Percentiles rank a stretch among this genome's conserved stretches.
These are phyloP conservation scores for Botrytis galanthina DNA, from an alignment of 2,329 filamentous ascomycete genomes.

Conservation along the genomic window DNA sequence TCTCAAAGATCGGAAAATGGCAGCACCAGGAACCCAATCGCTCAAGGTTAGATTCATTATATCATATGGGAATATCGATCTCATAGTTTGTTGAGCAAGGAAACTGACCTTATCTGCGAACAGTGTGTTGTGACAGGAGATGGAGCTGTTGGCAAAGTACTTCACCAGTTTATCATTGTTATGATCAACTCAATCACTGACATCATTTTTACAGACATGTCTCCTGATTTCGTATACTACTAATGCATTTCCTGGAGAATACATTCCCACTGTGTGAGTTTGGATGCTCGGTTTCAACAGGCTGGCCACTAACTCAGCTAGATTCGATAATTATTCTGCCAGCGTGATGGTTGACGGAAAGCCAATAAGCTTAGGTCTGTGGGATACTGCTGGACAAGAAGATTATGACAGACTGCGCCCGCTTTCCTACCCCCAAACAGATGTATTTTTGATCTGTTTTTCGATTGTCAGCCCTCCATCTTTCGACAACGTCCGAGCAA, in stretches of 20 bases:
- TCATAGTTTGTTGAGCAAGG: not conserved
- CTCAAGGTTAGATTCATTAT: slow-evolving; percentile 20
- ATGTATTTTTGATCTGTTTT: slow-evolving; percentile 98
- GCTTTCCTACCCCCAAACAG: slow-evolving; percentile 95
- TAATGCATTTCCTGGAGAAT: slow-evolving; percentile 99
- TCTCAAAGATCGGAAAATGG: slow-evolving; percentile 9
- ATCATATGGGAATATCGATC: not conserved
- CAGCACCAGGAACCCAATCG: slow-evolving; percentile 17
- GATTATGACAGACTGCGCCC: slow-evolving; percentile 95
- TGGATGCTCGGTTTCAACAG: slow-evolving; percentile 4
- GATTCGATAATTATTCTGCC: slow-evolving; percentile 98
- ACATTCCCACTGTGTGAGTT: slow-evolving; percentile 93
- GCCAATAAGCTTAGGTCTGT: slow-evolving; percentile 92
- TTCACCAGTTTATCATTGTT: slow-evolving; percentile 28
- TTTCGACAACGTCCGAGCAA: slow-evolving; percentile 98
- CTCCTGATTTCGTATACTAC: slow-evolving; percentile 99
- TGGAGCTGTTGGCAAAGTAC: slow-evolving; percentile 97
- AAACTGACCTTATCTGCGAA: slow-evolving; percentile 8
- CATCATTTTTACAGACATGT: slow-evolving; percentile 69
- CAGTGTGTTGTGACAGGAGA: slow-evolving; percentile 99
- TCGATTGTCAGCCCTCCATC: slow-evolving; percentile 97
- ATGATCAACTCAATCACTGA: not conserved
- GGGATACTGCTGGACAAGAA: slow-evolving; percentile 98
- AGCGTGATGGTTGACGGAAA: slow-evolving; percentile 99
- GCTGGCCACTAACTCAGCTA: slow-evolving; percentile 42